Evolutionary conservation across 352 stramenopile species (phyloP).

Genomic region (Pythium sp.): DNA sequence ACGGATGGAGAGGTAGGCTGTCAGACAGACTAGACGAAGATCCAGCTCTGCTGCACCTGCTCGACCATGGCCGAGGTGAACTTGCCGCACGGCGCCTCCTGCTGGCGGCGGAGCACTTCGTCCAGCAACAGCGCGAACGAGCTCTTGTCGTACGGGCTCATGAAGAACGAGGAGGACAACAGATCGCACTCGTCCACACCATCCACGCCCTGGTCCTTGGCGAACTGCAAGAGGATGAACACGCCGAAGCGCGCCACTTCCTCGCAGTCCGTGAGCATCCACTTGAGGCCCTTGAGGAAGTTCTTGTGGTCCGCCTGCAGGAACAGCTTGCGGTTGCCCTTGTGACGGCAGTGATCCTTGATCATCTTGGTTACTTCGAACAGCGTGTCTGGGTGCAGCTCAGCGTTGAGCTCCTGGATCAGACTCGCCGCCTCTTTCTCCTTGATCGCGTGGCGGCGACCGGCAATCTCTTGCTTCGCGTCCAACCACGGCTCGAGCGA

Average conservation of each 20-base stretch:
- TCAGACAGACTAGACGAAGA: conserved; percentile 28
- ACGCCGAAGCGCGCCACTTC: conserved; percentile 55
- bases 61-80: conserved; percentile 56
- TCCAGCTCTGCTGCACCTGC: conserved; percentile 53
- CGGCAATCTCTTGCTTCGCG: conserved; percentile 42
- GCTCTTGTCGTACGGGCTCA: conserved; percentile 59
- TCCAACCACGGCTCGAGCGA: conserved; percentile 59
- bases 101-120: conserved; percentile 24
- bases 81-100: conserved; percentile 28
- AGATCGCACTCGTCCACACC: conserved; percentile 14
- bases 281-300: conserved; percentile 55
- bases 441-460: conserved; percentile 53
- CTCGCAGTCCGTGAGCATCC: conserved; percentile 62
- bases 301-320: conserved; percentile 34
- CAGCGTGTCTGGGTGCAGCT: conserved; percentile 53
- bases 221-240: conserved; percentile 64
- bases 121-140: conserved; percentile 50
- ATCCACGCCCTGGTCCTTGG: conserved; percentile 35
- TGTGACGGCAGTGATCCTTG: conserved; percentile 73
- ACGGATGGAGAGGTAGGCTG: neutral
- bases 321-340: conserved; percentile 67
- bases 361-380: conserved; percentile 61
- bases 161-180: conserved; percentile 37
- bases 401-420: conserved; percentile 59
- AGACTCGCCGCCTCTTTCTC: conserved; percentile 42